phyloP scores from a whole-genome alignment of 768 basidiomycete species.

The Boletus fagicola region DNA sequence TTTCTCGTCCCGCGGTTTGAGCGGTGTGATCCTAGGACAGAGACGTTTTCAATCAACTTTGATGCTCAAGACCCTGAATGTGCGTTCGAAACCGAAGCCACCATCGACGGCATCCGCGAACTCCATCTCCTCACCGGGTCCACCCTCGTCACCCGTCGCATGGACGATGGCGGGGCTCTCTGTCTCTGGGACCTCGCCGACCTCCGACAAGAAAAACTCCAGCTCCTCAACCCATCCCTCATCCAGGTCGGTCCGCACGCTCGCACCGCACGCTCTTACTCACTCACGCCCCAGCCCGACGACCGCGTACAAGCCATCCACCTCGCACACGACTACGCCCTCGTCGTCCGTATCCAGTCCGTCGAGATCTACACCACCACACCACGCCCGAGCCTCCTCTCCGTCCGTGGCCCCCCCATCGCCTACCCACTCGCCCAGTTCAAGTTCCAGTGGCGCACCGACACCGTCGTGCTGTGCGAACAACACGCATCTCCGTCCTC shows the following conservation, averaged over 20 bases:
- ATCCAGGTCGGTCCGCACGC: conserved; percentile 26
- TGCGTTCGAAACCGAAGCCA: conserved; percentile 35
- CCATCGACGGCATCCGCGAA: conserved; percentile 34
- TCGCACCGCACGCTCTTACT: neutral
- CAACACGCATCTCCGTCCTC: conserved; percentile 17
- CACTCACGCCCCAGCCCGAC: conserved; percentile 27
- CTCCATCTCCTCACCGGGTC: conserved; percentile 39
- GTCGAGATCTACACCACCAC: conserved; percentile 44
- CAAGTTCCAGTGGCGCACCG: conserved; percentile 57
- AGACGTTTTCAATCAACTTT: conserved; percentile 43
- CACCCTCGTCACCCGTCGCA: conserved; percentile 38
- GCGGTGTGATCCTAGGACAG: conserved; percentile 32
- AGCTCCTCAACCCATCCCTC: conserved; percentile 38
- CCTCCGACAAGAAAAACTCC: conserved; percentile 29
- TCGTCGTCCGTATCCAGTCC: conserved; percentile 43
- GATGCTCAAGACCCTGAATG: conserved; percentile 34
- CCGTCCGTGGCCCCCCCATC: conserved; percentile 15
- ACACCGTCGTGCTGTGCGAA: conserved; percentile 43
- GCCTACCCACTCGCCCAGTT: conserved; percentile 46
- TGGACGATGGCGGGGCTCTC: conserved; percentile 29
- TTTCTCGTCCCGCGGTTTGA: too few relatives aligned
- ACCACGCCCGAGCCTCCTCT: conserved; percentile 22
- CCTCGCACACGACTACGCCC: conserved; percentile 41
- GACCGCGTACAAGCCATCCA: conserved; percentile 42
- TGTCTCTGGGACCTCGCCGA: conserved; percentile 38